Conservation (phyloP, 2,329 filamentous ascomycete genomes). For the Hypoxylon sp. region DNA sequence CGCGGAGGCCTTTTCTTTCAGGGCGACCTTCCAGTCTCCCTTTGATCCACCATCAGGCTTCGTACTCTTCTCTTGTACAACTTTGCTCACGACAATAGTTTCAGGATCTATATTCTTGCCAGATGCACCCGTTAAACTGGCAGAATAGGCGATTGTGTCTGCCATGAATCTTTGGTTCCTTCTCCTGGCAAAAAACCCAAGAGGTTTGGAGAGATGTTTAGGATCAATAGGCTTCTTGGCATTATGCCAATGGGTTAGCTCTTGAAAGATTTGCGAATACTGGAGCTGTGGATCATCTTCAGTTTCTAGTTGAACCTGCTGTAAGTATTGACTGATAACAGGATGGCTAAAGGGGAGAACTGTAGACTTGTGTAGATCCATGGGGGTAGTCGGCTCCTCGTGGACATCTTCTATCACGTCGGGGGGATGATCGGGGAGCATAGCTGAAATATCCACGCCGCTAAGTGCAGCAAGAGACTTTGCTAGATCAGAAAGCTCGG, state of each 20-base stretch:
- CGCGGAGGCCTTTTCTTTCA: slow-evolving; percentile 37
- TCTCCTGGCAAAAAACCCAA: slow-evolving; percentile 49
- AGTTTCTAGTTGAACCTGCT: slow-evolving; percentile 51
- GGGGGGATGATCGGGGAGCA: neutral
- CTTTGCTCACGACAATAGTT: slow-evolving; percentile 60
- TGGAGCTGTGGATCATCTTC: slow-evolving; percentile 38
- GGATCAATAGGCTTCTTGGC: slow-evolving; percentile 59
- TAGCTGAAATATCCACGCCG: slow-evolving; percentile 7
- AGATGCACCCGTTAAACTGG: slow-evolving; percentile 70
- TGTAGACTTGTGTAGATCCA: slow-evolving; percentile 17
- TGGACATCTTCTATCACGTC: neutral
- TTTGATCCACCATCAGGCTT: slow-evolving; percentile 31
- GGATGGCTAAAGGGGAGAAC: slow-evolving; percentile 59
- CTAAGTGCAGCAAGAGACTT: slow-evolving; percentile 2
- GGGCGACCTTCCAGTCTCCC: slow-evolving; percentile 25
- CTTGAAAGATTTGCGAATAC: slow-evolving; percentile 53
- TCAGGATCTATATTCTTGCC: slow-evolving; percentile 72
- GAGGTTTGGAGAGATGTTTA: slow-evolving; percentile 44
- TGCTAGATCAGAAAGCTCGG: slow-evolving; percentile 20
- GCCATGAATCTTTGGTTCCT: slow-evolving; percentile 72
- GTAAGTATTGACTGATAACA: slow-evolving; percentile 56
- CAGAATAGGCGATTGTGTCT: slow-evolving; percentile 73
- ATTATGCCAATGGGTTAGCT: slow-evolving; percentile 70
- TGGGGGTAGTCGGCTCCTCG: slow-evolving; percentile 6
- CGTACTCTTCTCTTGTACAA: slow-evolving; percentile 25